Evolutionary conservation across 768 basidiomycete genomes (phyloP).

Genomic region (Tephrocybe sp.): DNA sequence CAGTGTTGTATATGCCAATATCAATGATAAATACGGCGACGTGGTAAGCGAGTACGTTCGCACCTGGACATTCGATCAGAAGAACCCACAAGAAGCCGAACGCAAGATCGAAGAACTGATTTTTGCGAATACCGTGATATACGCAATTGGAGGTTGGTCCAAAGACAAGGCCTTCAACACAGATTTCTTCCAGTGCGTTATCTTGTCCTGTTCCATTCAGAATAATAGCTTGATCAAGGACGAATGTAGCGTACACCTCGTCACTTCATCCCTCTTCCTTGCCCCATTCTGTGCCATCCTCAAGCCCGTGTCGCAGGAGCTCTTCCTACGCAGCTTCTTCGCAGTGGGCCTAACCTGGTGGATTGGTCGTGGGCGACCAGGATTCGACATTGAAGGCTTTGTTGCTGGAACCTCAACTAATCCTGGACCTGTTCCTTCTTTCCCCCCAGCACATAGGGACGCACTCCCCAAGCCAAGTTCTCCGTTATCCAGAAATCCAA

Average conservation of each 20-base stretch:
- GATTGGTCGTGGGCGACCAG: slow-evolving; percentile 55
- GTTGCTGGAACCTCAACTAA: slow-evolving; percentile 29
- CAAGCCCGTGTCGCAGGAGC: slow-evolving; percentile 40
- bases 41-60: slow-evolving; percentile 40
- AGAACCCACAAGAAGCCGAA: slow-evolving; percentile 36
- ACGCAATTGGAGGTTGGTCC: slow-evolving; percentile 54
- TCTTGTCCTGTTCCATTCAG: too few relatives aligned
- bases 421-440: slow-evolving; percentile 15
- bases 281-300: slow-evolving; percentile 45
- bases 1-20: slow-evolving; percentile 29
- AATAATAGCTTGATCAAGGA: too few relatives aligned
- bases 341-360: slow-evolving; percentile 50
- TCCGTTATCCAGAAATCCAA: slow-evolving; percentile 38
- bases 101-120: slow-evolving; percentile 62
- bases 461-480: slow-evolving; percentile 29
- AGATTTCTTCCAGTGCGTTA: slow-evolving; percentile 46
- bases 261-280: slow-evolving; percentile 67
- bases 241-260: slow-evolving; percentile 53
- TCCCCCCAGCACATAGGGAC: slow-evolving; percentile 24
- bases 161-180: slow-evolving; percentile 42
- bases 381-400: slow-evolving; percentile 50
- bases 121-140: slow-evolving; percentile 59
- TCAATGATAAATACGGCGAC: slow-evolving; percentile 35
- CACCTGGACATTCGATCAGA: slow-evolving; percentile 42
- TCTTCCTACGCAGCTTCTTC: slow-evolving; percentile 63